Conservation (phyloP, 371 early-diverging fungal genomes). For the Zopfochytrium polystomum region DNA sequence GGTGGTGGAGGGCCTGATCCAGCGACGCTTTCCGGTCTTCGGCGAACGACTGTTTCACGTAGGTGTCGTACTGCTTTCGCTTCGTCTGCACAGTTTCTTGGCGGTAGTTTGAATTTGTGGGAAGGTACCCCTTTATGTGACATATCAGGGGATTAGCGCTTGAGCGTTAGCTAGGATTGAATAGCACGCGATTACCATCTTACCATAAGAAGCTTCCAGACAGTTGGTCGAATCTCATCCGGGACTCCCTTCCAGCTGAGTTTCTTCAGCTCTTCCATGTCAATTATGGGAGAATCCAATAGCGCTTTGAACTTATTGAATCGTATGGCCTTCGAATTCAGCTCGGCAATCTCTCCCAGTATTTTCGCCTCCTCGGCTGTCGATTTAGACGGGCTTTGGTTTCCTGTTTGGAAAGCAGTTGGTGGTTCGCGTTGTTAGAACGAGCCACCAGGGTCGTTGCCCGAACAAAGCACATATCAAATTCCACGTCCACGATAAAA, state of each 20-base stretch:
- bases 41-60: conserved; percentile 74
- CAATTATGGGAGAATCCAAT: conserved; percentile 68
- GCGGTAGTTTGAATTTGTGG: conserved; percentile 78
- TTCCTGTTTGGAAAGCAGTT: no score
- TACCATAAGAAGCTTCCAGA: conserved; percentile 89
- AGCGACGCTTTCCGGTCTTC: conserved; percentile 67
- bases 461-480: no score
- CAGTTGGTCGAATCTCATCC: conserved; percentile 71
- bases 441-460: no score
- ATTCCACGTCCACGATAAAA: no score
- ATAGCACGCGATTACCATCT: not conserved
- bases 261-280: conserved; percentile 57
- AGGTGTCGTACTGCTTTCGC: conserved; percentile 85
- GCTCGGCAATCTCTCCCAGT: conserved; percentile 46
- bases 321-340: conserved; percentile 47
- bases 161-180: not conserved
- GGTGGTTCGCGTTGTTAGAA: no score
- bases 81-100: conserved; percentile 78
- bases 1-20: conserved; percentile 87
- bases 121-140: conserved; percentile 77
- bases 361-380: conserved; percentile 38
- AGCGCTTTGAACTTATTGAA: conserved; percentile 67
- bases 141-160: conserved; percentile 1
- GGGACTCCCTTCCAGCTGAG: conserved; percentile 93
- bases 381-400: no score